Percentiles rank a stretch among this genome's conserved stretches.
These are phyloP conservation scores for Solanum etuberosum DNA, from an alignment of 257 asterid genomes.

Conservation along the genomic window DNA sequence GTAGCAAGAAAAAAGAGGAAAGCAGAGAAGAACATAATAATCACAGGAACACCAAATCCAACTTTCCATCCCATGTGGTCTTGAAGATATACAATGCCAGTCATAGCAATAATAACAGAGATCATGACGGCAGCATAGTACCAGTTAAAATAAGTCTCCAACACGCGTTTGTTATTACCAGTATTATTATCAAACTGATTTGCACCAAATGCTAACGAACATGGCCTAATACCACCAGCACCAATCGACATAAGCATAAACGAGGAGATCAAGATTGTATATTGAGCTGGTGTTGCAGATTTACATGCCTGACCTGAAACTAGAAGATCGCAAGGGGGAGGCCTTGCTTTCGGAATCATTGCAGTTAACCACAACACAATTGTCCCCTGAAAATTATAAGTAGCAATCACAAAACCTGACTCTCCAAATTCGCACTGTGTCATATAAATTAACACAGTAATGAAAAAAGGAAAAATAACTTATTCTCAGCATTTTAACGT, in stretches of 20 bases:
- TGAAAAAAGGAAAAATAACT: neutral
- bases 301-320: constrained; percentile 12
- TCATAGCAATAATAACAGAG: constrained; percentile 40
- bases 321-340: constrained; percentile 21
- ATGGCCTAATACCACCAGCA: constrained; percentile 57
- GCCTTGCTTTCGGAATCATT: constrained; percentile 34
- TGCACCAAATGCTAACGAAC: constrained; percentile 71
- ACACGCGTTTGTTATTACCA: constrained; percentile 21
- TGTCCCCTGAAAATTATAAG: constrained; percentile 35
- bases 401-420: neutral
- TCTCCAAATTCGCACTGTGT: accelerated
- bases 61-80: constrained; percentile 57
- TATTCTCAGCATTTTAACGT: neutral
- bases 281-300: constrained; percentile 30
- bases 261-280: constrained; percentile 22
- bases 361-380: constrained; percentile 52
- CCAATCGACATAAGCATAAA: constrained; percentile 54
- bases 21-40: constrained; percentile 42
- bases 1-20: constrained; percentile 39
- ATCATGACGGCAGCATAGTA: constrained; percentile 43
- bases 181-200: constrained; percentile 37
- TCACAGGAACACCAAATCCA: constrained; percentile 53
- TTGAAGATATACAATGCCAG: constrained; percentile 50
- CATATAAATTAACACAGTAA: neutral
- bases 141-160: constrained; percentile 54